A percentile compares a stretch with the other conserved stretches of the same genome.
Conservation (phyloP, 495 filamentous ascomycete species). For the Cercophora newfieldiana region DNA sequence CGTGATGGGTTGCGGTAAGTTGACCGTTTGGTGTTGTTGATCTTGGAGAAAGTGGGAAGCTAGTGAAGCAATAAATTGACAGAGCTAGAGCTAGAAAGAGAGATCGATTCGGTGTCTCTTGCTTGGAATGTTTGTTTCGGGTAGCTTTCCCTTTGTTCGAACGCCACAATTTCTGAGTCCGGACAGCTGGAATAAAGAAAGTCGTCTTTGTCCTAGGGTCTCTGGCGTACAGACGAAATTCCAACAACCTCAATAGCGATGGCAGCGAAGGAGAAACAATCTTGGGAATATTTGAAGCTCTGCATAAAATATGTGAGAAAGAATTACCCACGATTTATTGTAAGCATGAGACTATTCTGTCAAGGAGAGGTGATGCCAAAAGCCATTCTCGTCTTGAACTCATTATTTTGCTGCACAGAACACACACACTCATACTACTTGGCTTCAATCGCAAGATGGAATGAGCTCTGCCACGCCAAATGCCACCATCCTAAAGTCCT, state of each 20-base stretch:
- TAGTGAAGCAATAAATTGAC: not conserved
- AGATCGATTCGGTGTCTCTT: not conserved
- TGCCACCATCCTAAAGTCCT: conserved; percentile 15
- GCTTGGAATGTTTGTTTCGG: not conserved
- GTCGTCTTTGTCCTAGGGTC: not conserved
- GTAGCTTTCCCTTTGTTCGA: not conserved
- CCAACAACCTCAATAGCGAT: not conserved
- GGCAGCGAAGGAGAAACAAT: not conserved
- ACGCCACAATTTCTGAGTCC: not conserved
- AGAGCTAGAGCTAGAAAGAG: not conserved
- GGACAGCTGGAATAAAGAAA: not conserved
- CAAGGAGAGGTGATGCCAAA: no score
- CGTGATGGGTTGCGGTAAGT: not conserved
- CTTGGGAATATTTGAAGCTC: no score
- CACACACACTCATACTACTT: not conserved
- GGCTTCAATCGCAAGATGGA: not conserved
- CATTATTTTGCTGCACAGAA: not conserved
- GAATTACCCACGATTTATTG: no score
- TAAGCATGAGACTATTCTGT: no score
- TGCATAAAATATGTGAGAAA: no score
- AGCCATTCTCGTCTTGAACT: no score
- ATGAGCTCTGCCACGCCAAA: conserved; percentile 3
- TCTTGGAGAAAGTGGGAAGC: not conserved
- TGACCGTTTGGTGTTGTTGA: not conserved
- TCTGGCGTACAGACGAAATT: not conserved